These are phyloP conservation scores for Saprolegnia diclina DNA, from an alignment of 352 stramenopile species.

Conservation along the genomic window DNA sequence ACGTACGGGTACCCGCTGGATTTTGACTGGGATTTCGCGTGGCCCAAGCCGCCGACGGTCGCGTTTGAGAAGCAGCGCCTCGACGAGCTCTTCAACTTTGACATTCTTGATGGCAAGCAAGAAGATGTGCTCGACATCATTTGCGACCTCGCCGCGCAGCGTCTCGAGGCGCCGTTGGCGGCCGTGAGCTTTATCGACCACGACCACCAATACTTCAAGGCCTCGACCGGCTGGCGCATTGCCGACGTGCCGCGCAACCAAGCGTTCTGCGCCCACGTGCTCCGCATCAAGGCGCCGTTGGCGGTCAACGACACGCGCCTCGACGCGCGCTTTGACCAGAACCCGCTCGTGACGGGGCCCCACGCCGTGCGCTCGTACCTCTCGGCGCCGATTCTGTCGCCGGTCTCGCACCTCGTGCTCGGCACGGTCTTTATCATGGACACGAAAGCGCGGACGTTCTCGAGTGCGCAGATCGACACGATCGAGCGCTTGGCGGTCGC, in stretches of 20 bases:
- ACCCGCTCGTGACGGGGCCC: slow-evolving; percentile 24
- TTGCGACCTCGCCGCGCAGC: slow-evolving; percentile 20
- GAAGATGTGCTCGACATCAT: slow-evolving; percentile 28
- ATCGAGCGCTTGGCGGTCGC: slow-evolving; percentile 19
- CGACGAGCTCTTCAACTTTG: slow-evolving; percentile 23
- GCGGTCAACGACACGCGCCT: slow-evolving; percentile 16
- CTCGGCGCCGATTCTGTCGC: slow-evolving; percentile 28
- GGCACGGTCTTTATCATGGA: slow-evolving; percentile 85
- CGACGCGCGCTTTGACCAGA: slow-evolving; percentile 17
- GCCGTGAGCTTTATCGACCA: slow-evolving; percentile 26
- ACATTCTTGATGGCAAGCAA: slow-evolving; percentile 22
- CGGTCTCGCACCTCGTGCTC: slow-evolving; percentile 64
- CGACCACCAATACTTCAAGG: slow-evolving; percentile 24
- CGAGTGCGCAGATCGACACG: slow-evolving; percentile 8
- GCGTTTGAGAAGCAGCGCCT: slow-evolving; percentile 17
- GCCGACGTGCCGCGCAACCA: slow-evolving; percentile 22
- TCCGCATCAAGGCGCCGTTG: slow-evolving; percentile 13
- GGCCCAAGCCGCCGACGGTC: slow-evolving; percentile 18
- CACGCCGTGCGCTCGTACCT: slow-evolving; percentile 20
- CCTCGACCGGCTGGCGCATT: slow-evolving; percentile 1
- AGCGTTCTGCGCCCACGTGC: slow-evolving; percentile 24
- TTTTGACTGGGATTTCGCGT: slow-evolving; percentile 26
- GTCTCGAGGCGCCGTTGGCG: slow-evolving; percentile 12
- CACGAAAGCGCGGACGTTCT: slow-evolving; percentile 52
- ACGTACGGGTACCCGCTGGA: slow-evolving; percentile 19